phyloP scores from a whole-genome alignment of 257 asterid genomes.

The Datura wrightii region DNA sequence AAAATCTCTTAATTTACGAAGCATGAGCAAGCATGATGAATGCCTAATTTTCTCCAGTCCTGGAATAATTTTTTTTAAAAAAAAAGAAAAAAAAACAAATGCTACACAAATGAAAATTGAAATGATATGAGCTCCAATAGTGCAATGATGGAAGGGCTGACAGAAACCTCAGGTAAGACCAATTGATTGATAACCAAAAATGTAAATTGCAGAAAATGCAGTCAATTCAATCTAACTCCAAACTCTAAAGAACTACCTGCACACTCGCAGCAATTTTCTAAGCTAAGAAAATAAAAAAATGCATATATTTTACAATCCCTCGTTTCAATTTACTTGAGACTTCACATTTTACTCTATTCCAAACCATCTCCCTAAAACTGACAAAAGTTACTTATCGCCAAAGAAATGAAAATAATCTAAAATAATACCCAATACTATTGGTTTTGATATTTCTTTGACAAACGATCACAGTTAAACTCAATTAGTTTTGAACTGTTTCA shows the following conservation, averaged over 20 bases:
- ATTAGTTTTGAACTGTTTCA: neutral
- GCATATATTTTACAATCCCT: neutral
- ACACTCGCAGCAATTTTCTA: neutral
- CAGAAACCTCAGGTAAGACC: neutral
- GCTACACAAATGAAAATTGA: neutral
- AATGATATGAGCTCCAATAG: neutral
- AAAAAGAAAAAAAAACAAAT: no score
- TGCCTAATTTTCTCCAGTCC: neutral
- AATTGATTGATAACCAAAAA: neutral
- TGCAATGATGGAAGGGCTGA: neutral
- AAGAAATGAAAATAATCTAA: neutral
- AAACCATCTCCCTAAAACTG: no score
- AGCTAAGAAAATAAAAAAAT: neutral
- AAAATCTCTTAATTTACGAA: no score
- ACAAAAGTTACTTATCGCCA: no score
- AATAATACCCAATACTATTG: neutral
- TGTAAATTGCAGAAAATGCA: no score
- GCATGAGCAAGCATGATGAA: no score
- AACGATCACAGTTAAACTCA: neutral
- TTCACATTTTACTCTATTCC: neutral
- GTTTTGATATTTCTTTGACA: slow-evolving; percentile 19
- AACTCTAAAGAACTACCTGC: neutral
- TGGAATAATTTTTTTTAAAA: no score
- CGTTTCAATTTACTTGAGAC: neutral
- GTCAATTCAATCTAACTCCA: neutral